These are phyloP conservation scores for Fonsecaea nubica DNA, from an alignment of 2,329 filamentous ascomycete species.

Conservation along the genomic window DNA sequence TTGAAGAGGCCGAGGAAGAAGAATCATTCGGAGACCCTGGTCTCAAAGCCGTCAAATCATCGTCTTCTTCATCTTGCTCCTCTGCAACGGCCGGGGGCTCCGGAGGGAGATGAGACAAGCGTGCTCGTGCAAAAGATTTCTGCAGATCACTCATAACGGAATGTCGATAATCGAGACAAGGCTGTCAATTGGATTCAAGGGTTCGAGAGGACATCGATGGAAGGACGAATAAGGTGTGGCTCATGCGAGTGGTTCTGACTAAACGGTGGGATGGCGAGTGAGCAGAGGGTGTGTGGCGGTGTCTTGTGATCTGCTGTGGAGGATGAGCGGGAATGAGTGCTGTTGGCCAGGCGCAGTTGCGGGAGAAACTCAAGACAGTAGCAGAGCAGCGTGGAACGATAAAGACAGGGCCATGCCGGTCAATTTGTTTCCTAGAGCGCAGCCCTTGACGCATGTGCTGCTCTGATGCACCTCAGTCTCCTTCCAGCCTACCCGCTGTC, in stretches of 20 bases:
- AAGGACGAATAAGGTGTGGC: slow-evolving; percentile 4
- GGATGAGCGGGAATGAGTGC: not conserved
- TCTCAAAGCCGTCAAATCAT: slow-evolving; percentile 43
- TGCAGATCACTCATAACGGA: slow-evolving; percentile 74
- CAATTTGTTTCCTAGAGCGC: not conserved
- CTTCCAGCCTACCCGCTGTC: not conserved
- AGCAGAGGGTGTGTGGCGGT: slow-evolving; percentile 13
- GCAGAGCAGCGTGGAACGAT: not conserved
- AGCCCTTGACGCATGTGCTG: not conserved
- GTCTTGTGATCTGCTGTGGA: slow-evolving; percentile 12
- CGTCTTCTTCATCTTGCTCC: slow-evolving; percentile 47
- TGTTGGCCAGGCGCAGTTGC: not conserved
- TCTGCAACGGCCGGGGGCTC: slow-evolving; percentile 58
- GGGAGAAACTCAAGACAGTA: not conserved
- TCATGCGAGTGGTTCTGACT: not conserved
- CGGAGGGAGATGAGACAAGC: slow-evolving; percentile 68
- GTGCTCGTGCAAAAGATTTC: slow-evolving; percentile 77
- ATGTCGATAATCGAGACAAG: slow-evolving; percentile 13
- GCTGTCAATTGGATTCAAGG: slow-evolving; percentile 7
- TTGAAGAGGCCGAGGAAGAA: slow-evolving; percentile 86
- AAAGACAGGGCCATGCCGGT: not conserved
- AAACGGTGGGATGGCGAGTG: not conserved
- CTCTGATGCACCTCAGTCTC: not conserved
- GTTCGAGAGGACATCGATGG: not conserved
- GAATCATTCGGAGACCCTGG: slow-evolving; percentile 61